Conservation (phyloP, 768 basidiomycete species). For the Russula sp. region DNA sequence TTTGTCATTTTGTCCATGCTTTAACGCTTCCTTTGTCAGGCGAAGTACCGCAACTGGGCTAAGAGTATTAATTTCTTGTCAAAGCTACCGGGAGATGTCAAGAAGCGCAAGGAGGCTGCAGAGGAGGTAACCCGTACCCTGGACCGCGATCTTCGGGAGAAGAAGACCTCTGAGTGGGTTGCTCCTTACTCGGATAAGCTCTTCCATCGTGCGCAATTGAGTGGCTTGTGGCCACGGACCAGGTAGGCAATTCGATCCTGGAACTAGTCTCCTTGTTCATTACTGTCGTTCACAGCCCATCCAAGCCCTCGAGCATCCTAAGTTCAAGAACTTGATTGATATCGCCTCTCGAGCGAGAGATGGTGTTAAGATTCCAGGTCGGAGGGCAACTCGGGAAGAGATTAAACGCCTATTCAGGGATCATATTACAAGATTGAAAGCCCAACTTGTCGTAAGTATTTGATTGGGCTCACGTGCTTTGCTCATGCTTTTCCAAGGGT, state of each 20-base stretch:
- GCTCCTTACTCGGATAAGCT: not conserved
- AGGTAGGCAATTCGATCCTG: not conserved
- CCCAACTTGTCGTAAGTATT: no score
- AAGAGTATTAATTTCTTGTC: not conserved
- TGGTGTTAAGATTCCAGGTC: no score
- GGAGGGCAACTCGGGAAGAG: no score
- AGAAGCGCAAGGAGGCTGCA: not conserved
- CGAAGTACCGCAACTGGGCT: not conserved
- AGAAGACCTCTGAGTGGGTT: not conserved
- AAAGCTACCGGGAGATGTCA: not conserved
- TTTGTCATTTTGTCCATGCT: no score
- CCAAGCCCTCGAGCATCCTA: not conserved
- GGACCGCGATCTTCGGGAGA: not conserved
- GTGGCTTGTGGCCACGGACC: not conserved
- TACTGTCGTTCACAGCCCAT: not conserved
- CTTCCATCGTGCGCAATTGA: not conserved
- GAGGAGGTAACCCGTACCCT: not conserved
- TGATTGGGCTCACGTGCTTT: no score
- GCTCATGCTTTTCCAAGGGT: no score
- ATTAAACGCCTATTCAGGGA: no score
- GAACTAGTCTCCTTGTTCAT: no score
- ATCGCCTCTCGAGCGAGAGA: no score
- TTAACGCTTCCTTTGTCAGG: not conserved
- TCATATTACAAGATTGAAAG: no score
- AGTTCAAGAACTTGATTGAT: no score